Conservation (phyloP, 2,329 filamentous ascomycete genomes). For the Cercospora sojina region DNA sequence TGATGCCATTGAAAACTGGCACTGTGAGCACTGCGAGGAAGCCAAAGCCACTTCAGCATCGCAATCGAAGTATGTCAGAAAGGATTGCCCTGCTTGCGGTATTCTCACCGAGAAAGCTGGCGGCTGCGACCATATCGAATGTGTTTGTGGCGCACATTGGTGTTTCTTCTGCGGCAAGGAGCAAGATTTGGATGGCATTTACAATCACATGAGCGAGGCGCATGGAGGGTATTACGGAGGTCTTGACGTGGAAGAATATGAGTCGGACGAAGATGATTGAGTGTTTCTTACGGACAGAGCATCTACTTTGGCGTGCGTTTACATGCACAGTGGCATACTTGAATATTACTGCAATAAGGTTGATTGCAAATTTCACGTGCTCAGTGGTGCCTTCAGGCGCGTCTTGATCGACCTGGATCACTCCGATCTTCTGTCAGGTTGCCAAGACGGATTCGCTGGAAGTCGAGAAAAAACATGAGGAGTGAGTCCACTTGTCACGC, state of each 20-base stretch:
- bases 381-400: not conserved
- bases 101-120: slow-evolving; percentile 12
- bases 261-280: slow-evolving; percentile 5
- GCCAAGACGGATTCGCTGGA: not conserved
- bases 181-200: slow-evolving; percentile 9
- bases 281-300: not conserved
- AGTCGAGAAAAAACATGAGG: not conserved
- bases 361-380: not conserved
- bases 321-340: not conserved
- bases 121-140: slow-evolving; percentile 20
- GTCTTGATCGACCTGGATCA: not conserved
- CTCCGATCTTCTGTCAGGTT: not conserved
- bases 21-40: slow-evolving; percentile 13
- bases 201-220: slow-evolving; percentile 17
- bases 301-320: not conserved
- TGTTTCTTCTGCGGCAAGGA: slow-evolving; percentile 19
- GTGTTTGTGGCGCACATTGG: slow-evolving; percentile 15
- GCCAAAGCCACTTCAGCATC: not conserved
- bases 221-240: slow-evolving; percentile 23
- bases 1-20: not conserved
- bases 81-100: slow-evolving; percentile 13
- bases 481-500: not conserved
- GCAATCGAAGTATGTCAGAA: not conserved
- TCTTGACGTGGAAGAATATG: slow-evolving; percentile 10
- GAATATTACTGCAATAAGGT: not conserved